Conservation (phyloP, 768 basidiomycete genomes). For the Lanmaoa rubissima region DNA sequence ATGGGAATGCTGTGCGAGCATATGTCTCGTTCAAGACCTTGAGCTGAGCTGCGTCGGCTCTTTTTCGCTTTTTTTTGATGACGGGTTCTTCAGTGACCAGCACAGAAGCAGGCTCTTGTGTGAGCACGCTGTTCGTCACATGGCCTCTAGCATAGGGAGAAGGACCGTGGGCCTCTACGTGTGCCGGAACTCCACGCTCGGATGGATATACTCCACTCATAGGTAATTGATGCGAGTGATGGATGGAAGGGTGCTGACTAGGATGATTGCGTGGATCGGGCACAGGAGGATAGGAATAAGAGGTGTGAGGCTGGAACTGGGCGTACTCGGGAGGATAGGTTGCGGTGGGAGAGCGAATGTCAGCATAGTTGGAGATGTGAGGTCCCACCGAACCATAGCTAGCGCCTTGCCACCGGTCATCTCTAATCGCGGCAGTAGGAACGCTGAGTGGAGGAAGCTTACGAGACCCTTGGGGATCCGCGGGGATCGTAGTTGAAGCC, state of each 20-base stretch:
- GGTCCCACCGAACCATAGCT: constrained; percentile 37
- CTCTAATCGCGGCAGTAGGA: constrained; percentile 41
- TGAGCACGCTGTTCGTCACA: constrained; percentile 31
- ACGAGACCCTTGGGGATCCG: constrained; percentile 50
- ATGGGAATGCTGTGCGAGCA: constrained; percentile 80
- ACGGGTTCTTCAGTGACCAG: constrained; percentile 57
- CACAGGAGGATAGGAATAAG: constrained; percentile 34
- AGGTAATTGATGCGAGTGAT: constrained; percentile 30
- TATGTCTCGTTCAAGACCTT: constrained; percentile 82
- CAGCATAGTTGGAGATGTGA: constrained; percentile 36
- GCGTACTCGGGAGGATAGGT: constrained; percentile 58
- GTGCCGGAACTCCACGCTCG: constrained; percentile 38
- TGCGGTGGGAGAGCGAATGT: constrained; percentile 64
- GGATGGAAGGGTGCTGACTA: constrained; percentile 24
- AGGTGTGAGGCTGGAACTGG: constrained; percentile 39
- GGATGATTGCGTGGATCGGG: constrained; percentile 38
- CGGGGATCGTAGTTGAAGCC: constrained; percentile 46
- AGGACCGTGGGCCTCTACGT: constrained; percentile 39
- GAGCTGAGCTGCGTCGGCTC: constrained; percentile 76
- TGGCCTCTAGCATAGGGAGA: constrained; percentile 51
- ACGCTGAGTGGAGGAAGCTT: constrained; percentile 56
- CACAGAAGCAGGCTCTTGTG: constrained; percentile 34
- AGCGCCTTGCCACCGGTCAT: constrained; percentile 48
- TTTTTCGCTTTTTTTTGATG: constrained; percentile 86
- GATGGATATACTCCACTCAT: constrained; percentile 27